Evolutionary conservation across 257 asterid species (phyloP), one percentile per base, ranked within the genome.

Genomic region (Penstemon davidsonii): DNA sequence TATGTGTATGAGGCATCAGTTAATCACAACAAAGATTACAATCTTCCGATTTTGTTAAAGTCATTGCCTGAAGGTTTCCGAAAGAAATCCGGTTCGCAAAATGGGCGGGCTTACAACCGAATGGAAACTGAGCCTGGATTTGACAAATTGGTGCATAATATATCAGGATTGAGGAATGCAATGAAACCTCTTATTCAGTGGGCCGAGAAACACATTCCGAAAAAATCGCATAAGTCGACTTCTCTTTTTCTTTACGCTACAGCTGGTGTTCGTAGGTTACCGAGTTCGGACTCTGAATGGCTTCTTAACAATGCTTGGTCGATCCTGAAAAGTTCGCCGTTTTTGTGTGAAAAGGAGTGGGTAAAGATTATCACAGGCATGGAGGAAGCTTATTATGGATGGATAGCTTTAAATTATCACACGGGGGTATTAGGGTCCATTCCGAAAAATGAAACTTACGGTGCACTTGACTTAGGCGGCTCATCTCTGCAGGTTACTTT

Each of bases 381-480:
- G 75, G 90, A 86, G 80, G 93, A 86, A 77, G 93, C 93, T 40
- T 86, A 82, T 68, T 82, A 74, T 75, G 93, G 93, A 66, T 86
- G 93, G 90, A 79, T 84, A 66, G 93, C 93, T 44, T 73, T 86
- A 54, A 86, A 86, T 73, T 77, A 86, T 76, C 81, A 82, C 66
- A 79, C 82, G n/a, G 76, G 74, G 54, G 75, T 83, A 40, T 70
- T 86, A 74, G 93, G 93, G 50, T 78, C 87, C 40, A 37, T 62
- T 19, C 86, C 88, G 8, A 80, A 75, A 71, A 80, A 82, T 73
- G 82, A 76, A 73, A 84, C 93, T 54, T 84, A 80, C 66, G 93
- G 93, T 76, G 86, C 90, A n/a, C 90, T 84, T 57, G 93, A 86
- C 78, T 73, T 86, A 76, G 93, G 93, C 46, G 93, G 93, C 55